Base-by-base conservation (phyloP, 2,329 filamentous ascomycete genomes). In the Fusarium duplospermum region DNA sequence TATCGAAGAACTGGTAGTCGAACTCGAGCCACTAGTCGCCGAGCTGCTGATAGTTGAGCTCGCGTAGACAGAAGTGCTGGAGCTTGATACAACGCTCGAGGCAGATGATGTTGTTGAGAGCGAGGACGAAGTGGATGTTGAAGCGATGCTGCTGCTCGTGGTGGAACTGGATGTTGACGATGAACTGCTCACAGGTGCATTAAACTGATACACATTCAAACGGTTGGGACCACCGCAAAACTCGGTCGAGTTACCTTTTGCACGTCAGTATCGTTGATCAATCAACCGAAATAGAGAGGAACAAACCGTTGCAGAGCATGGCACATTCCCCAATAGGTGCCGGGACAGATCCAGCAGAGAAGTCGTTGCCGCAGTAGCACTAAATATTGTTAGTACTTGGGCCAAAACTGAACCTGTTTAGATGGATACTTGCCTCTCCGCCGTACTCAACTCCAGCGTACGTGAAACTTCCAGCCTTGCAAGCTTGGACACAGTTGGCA, bases 361-460 rank as follows among this genome's bases (percentile, higher is more conserved):
- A 77, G 0, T 31, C 20, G 63, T 82, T 81, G 1, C 80, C 83
- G 8, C 83, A 84, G 73, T 81, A 84, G 18, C 83, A 84, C 79
- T 82, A n/a, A 6, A 11, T 9, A 1, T 14, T 2, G 24, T 60
- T 3, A 70, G 65, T 10, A 35, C 0, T 0, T 13, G 14, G 2
- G 33, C 33, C 33, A 31, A 10, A 2, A 31, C 29, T 31, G 29
- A 31, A 31, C 2, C 9, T 31, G 10, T 31, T 31, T 2, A 9
- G 29, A 31, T 31, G 31, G 0, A 29, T 2, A 33, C 79, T 70
- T 42, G 79, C 80, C 71, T 84, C 83, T 45, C 82, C 81, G 2
- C 82, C 82, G n/a, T 84, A 84, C 54, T 84, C 82, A 1, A 84
- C 42, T 20, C 83, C 83, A 4, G 81, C 82, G 10, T 81, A 82